Conservation (phyloP, 179 eudicot species). For the Sideroxylon spinosum region DNA sequence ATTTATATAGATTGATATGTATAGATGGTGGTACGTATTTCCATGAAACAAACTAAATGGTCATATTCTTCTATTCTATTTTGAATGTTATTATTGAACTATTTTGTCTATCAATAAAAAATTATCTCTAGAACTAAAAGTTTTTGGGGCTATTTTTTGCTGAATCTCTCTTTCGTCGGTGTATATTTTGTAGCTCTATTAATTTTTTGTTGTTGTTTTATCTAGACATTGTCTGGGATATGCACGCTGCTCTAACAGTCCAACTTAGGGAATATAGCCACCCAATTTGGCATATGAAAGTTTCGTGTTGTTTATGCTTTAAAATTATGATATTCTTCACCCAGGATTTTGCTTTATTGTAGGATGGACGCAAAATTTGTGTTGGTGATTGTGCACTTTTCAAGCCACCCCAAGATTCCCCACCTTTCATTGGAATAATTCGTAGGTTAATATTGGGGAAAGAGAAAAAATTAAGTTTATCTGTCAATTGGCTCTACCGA, state of each 20-base stretch:
- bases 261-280: too few relatives aligned
- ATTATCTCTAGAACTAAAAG: too few relatives aligned
- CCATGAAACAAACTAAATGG: not conserved
- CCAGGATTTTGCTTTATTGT: conserved; percentile 15
- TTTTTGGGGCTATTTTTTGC: too few relatives aligned
- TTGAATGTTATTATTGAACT: too few relatives aligned
- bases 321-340: conserved; percentile 2
- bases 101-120: too few relatives aligned
- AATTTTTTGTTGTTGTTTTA: too few relatives aligned
- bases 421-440: conserved; percentile 79
- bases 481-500: conserved; percentile 88
- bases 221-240: too few relatives aligned
- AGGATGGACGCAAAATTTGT: conserved; percentile 79
- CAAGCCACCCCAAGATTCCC: conserved; percentile 63
- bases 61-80: too few relatives aligned
- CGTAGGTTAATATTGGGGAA: conserved; percentile 43
- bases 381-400: conserved; percentile 95
- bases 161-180: too few relatives aligned
- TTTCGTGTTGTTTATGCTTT: not conserved
- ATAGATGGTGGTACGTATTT: not conserved
- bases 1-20: not conserved
- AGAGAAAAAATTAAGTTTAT: conserved; percentile 42
- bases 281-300: not conserved
- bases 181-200: too few relatives aligned
- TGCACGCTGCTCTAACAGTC: too few relatives aligned